A percentile compares a stretch with the other conserved stretches of the same genome.
phyloP scores from a whole-genome alignment of 352 stramenopile genomes.

The Peronosclerospora sorghi region DNA sequence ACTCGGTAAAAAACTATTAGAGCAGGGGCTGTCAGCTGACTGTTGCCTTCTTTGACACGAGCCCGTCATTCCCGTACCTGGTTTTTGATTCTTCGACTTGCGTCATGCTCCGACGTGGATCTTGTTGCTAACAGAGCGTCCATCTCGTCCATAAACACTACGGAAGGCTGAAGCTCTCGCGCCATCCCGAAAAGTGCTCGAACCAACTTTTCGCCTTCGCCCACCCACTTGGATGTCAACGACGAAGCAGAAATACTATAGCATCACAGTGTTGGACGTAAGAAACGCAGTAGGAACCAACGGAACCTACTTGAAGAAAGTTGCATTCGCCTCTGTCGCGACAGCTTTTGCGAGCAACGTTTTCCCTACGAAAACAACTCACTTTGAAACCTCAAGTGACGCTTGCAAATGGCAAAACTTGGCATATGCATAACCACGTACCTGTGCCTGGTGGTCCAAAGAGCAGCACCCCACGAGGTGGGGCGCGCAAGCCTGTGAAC shows the following conservation, averaged over 20 bases:
- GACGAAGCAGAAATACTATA: constrained; percentile 84
- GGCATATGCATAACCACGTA: constrained; percentile 1
- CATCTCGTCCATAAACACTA: constrained; percentile 88
- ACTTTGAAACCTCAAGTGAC: not conserved
- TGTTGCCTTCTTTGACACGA: no score
- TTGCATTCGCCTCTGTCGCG: constrained; percentile 71
- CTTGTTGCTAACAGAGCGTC: constrained; percentile 72
- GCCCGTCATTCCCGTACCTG: no score
- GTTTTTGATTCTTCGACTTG: constrained; percentile 83
- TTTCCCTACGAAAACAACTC: constrained; percentile 37
- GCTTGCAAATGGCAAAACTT: not conserved
- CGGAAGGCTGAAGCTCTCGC: constrained; percentile 62
- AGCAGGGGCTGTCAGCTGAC: no score
- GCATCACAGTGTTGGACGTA: no score
- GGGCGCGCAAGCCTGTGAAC: constrained; percentile 65
- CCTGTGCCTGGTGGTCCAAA: constrained; percentile 77
- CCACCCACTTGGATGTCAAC: constrained; percentile 86
- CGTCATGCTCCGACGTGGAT: constrained; percentile 73
- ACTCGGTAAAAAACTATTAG: constrained; percentile 78
- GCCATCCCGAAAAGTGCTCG: constrained; percentile 89
- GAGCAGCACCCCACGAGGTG: constrained; percentile 59
- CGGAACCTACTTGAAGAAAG: constrained; percentile 67
- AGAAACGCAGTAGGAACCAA: no score
- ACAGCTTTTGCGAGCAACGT: constrained; percentile 77
- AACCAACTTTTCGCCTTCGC: constrained; percentile 92